Base-by-base conservation (phyloP, 2,329 filamentous ascomycete species). In the Xylaria digitata region DNA sequence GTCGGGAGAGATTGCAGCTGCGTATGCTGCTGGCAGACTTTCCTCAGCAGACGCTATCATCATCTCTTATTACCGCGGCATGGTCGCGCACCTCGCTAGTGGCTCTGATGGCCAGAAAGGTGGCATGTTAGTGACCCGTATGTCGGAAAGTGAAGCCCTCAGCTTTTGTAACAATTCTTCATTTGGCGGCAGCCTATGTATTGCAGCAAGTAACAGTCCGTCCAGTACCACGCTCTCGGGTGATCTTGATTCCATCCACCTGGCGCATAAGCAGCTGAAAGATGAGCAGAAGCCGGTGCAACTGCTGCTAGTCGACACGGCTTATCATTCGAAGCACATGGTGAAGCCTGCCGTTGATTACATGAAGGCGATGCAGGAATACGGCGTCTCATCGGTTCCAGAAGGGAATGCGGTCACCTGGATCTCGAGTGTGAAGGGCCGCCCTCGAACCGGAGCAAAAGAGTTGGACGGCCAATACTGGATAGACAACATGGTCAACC, bases 271-370 rank as follows among this genome's bases (percentile, higher is more conserved):
- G 1, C 46, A 71, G 46, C 63, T 78, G 6, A 46, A 43, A 0
- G 54, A 50, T 7, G 46, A 67, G 6, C 50, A 73, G 1, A 79
- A 72, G 55, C 82, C 82, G 55, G 76, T 77, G 0, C 73, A 80
- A 1, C 11, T 76, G 0, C 73, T 86, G 6, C 69, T 71, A 1
- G 79, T 85, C 0, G 81, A 84, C 50, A 82, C 78, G 0, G 84
- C 83, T 0, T 86, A 85, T 57, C 84, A 86, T 72, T 85, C 83
- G 0, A 78, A 77, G 0, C 84, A 85, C 68, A 86, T 86, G 83
- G 55, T 71, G 0, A 63, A 30, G 23, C 73, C 80, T 0, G 77
- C 79, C 0, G 67, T 43, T 0, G 65, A 75, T 55, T 84, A 84
- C 61, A 65, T 76, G 2, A 61, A 77, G 30, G 72, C 70, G 0